Base-by-base conservation (phyloP, 192 early-diverging fungal species). In the Rhizoclosmatium sp. region DNA sequence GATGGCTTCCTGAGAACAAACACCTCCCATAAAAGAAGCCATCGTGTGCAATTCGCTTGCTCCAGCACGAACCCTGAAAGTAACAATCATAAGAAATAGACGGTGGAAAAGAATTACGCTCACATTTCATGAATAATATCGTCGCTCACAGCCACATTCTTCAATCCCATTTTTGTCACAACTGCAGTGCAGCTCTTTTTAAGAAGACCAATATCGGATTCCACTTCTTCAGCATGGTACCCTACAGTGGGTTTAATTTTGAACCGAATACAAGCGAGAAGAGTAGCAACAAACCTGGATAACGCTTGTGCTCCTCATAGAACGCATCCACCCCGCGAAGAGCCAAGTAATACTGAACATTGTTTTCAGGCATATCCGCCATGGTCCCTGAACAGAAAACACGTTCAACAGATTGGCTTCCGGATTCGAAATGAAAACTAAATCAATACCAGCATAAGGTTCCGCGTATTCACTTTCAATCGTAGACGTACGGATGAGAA, bases 1-100 rank as follows among this genome's bases (percentile, higher is more conserved):
- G 87, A 98, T 97, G 41, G 91, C 85, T 82, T 99, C 98, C 77
- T 99, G 98, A 12, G 95, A 89, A 21, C 92, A 93, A 46, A 99
- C 85, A 31, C 97, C 98, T 54, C 97, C 98, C 71, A 92, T 86
- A 19, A 98, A 78, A 4, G 95, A 91, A 0, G 95, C 93, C 54
- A 96, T 90, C 80, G 92, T 94, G 79, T 94, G 94, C 12, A 97
- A 87, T 73, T 97, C 92, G 44, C 88, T 81, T 42, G 85, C 88
- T 7, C 94, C 95, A 39, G 92, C 82, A 3, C 87, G 78, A 4
- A 89, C 86, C 10, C 90, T 90, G 40, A 44, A 64, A 44, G 16
- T 68, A 47, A 68, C 45, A 64, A 54, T 69, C 42, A 70, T 21
- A 45, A 49, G 42, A 72, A 47, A 59, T 5, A 48, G 59, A 45